Evolutionary conservation across 192 early-diverging fungal species (phyloP).

Genomic region (Backusella circina): DNA sequence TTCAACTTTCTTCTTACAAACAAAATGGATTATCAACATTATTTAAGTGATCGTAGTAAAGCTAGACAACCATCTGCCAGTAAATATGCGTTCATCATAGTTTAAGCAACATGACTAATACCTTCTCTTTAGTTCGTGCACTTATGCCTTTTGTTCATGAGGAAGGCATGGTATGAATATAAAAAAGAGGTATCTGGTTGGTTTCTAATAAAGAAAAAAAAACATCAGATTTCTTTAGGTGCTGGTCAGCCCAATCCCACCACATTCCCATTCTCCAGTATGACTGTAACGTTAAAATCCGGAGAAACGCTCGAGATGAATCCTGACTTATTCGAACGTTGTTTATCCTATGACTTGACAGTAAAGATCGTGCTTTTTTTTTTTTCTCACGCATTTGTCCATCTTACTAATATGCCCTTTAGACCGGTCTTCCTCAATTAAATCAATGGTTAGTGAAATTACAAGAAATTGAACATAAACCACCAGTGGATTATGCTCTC

Average conservation of each 20-base stretch:
- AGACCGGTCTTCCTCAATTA: slow-evolving; percentile 47
- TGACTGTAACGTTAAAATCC: slow-evolving; percentile 51
- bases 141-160: slow-evolving; percentile 27
- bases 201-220: neutral
- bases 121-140: slow-evolving; percentile 18
- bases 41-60: slow-evolving; percentile 37
- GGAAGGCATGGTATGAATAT: slow-evolving; percentile 11
- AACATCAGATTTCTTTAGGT: slow-evolving; percentile 62
- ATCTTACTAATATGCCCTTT: neutral
- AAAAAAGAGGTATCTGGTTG: neutral
- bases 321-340: slow-evolving; percentile 42
- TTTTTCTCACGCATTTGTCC: neutral
- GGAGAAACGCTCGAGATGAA: slow-evolving; percentile 58
- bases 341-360: slow-evolving; percentile 62
- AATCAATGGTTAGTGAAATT: slow-evolving; percentile 45
- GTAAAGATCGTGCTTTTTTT: slow-evolving; percentile 20
- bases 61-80: slow-evolving; percentile 43
- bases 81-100: slow-evolving; percentile 7
- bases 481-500: slow-evolving; percentile 36
- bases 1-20: neutral
- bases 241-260: slow-evolving; percentile 65
- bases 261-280: slow-evolving; percentile 61
- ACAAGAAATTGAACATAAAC: slow-evolving; percentile 43
- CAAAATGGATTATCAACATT: slow-evolving; percentile 34
- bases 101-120: neutral